phyloP scores from a whole-genome alignment of 2,329 filamentous ascomycete species.

The Fusarium sp. region DNA sequence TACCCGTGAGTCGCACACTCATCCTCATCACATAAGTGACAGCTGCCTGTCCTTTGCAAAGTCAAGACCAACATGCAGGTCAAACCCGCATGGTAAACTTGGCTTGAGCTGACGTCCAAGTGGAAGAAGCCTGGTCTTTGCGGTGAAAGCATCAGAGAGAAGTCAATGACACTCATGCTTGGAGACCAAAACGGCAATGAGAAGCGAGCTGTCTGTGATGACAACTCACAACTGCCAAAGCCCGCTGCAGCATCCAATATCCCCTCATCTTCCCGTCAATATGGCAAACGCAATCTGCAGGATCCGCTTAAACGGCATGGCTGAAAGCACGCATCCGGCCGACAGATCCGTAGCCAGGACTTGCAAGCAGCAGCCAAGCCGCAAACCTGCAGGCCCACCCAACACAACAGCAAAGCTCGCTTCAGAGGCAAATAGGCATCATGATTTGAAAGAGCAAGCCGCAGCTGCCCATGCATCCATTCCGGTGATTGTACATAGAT shows the following conservation, averaged over 20 bases:
- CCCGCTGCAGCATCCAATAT: no score
- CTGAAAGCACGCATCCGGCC: not conserved
- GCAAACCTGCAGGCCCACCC: not conserved
- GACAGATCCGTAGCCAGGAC: not conserved
- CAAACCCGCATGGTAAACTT: no score
- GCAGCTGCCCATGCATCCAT: slow-evolving; percentile 14
- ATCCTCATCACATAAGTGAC: no score
- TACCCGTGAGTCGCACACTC: no score
- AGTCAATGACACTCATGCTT: not conserved
- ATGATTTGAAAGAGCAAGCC: slow-evolving; percentile 3
- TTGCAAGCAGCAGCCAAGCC: not conserved
- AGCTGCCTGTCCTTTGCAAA: no score
- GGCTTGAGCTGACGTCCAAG: no score
- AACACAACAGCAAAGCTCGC: not conserved
- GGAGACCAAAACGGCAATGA: not conserved
- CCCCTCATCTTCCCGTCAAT: not conserved
- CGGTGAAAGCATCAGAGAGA: no score
- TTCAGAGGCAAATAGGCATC: not conserved
- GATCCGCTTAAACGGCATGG: not conserved
- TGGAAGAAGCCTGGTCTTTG: no score
- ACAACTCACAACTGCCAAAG: not conserved
- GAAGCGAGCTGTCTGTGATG: not conserved
- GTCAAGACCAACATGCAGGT: no score
- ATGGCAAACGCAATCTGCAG: not conserved
- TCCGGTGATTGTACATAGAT: slow-evolving; percentile 22